Conservation (phyloP, 2,329 filamentous ascomycete species). For the Nothophaeocryptopus gaeumannii region DNA sequence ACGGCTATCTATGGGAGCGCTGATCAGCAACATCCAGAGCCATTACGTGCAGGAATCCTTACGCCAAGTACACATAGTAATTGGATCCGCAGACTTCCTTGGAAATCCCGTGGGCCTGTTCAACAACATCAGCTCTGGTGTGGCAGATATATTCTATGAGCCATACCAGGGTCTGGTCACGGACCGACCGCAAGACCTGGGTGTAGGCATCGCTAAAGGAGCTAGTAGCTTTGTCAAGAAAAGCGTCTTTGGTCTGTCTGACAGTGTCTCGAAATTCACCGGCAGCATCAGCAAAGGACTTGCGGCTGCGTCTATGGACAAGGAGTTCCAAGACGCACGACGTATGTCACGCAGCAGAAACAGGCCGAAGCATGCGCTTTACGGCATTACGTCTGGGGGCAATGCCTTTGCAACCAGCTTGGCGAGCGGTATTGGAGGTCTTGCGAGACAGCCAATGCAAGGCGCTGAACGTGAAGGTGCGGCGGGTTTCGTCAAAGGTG, state of each 20-base stretch:
- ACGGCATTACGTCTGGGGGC: constrained; percentile 90
- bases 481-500: constrained; percentile 92
- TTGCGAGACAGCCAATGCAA: constrained; percentile 90
- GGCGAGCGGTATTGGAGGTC: constrained; percentile 87
- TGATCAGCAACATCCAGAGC: constrained; percentile 81
- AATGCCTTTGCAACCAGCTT: constrained; percentile 92
- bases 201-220: constrained; percentile 91
- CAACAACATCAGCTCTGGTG: constrained; percentile 96
- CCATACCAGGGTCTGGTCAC: constrained; percentile 97
- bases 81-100: constrained; percentile 95
- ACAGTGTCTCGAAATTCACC: constrained; percentile 96
- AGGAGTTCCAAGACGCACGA: constrained; percentile 95
- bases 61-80: constrained; percentile 93
- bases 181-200: constrained; percentile 90
- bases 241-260: constrained; percentile 93
- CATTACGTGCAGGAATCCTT: constrained; percentile 97
- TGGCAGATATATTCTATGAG: constrained; percentile 98
- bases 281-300: constrained; percentile 96
- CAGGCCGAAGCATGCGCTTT: constrained; percentile 92
- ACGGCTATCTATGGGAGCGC: constrained; percentile 77
- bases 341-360: constrained; percentile 92
- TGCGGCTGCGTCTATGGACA: constrained; percentile 91
- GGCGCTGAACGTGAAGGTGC: constrained; percentile 94
- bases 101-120: constrained; percentile 97
- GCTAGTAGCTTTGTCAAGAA: constrained; percentile 98